Percentiles rank a stretch among this genome's conserved stretches.
These are phyloP conservation scores for Canavalia gladiata DNA, from an alignment of 306 rosid genomes.

Conservation along the genomic window DNA sequence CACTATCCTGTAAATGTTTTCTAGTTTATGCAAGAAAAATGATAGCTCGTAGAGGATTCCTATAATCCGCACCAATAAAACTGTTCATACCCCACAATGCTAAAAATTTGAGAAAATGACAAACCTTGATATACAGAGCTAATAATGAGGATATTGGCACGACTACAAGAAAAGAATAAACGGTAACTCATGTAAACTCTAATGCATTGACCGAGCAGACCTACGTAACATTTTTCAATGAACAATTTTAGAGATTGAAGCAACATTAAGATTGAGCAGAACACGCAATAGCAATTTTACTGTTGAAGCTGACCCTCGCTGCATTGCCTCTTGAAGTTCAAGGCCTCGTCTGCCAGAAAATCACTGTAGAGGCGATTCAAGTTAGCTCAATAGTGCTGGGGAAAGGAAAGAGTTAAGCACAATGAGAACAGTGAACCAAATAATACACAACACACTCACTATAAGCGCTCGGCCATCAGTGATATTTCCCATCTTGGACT, in stretches of 20 bases:
- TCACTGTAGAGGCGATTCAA: slow-evolving; percentile 60
- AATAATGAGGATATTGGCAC: background rate
- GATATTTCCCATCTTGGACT: slow-evolving; percentile 92
- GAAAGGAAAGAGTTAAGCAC: background rate
- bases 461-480: slow-evolving; percentile 78
- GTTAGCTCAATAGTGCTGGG: slow-evolving; percentile 3
- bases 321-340: slow-evolving; percentile 89
- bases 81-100: no score
- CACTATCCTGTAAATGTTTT: no score
- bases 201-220: slow-evolving; percentile 16
- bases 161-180: background rate
- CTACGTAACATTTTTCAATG: slow-evolving; percentile 29
- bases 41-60: no score
- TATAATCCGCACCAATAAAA: no score
- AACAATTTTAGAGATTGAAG: slow-evolving; percentile 16
- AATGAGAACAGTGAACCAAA: slow-evolving; percentile 11
- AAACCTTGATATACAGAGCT: no score
- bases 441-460: slow-evolving; percentile 59
- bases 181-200: background rate
- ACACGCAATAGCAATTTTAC: slow-evolving; percentile 18
- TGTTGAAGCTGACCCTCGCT: slow-evolving; percentile 65
- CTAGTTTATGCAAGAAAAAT: no score
- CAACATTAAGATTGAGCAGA: slow-evolving; percentile 14
- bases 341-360: slow-evolving; percentile 81
- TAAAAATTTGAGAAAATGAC: no score